Evolutionary conservation across 2,329 filamentous ascomycete species (phyloP).

Genomic region (Monosporascus sp.): DNA sequence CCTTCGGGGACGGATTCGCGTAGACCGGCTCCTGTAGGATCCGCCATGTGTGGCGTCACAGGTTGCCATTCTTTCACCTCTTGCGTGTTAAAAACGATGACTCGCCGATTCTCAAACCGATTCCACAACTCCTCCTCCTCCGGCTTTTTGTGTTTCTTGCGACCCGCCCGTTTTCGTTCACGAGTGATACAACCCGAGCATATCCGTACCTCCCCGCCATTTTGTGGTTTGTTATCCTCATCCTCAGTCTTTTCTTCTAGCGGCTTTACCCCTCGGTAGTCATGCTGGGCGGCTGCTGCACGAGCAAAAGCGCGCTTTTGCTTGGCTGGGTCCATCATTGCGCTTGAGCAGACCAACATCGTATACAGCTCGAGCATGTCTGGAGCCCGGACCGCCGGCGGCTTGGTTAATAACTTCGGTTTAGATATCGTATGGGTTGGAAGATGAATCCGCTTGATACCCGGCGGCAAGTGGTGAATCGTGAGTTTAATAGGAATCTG

Average conservation of each 20-base stretch:
- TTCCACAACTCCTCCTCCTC: slow-evolving; percentile 89
- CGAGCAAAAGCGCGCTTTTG: slow-evolving; percentile 62
- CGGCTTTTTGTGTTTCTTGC: slow-evolving; percentile 89
- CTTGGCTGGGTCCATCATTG: slow-evolving; percentile 70
- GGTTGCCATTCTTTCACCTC: slow-evolving; percentile 81
- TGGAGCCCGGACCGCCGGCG: slow-evolving; percentile 56
- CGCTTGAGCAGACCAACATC: slow-evolving; percentile 85
- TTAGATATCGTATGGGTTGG: slow-evolving; percentile 91
- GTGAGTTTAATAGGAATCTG: slow-evolving; percentile 87
- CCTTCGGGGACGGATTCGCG: slow-evolving; percentile 49
- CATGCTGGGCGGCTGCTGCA: slow-evolving; percentile 39
- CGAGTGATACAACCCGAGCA: slow-evolving; percentile 87
- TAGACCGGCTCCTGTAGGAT: slow-evolving; percentile 37
- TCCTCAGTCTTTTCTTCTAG: slow-evolving; percentile 44
- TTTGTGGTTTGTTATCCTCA: slow-evolving; percentile 68
- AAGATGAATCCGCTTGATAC: slow-evolving; percentile 76
- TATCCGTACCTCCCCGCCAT: slow-evolving; percentile 91
- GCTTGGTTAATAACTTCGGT: slow-evolving; percentile 80
- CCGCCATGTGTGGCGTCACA: slow-evolving; percentile 46
- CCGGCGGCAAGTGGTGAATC: slow-evolving; percentile 67
- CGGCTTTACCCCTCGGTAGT: slow-evolving; percentile 20
- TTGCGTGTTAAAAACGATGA: slow-evolving; percentile 86
- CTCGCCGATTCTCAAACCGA: slow-evolving; percentile 70
- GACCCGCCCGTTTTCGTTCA: slow-evolving; percentile 82
- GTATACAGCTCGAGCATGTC: slow-evolving; percentile 77